Evolutionary conservation across 306 rosid genomes (phyloP).

Genomic region (Prunus fruticosa): DNA sequence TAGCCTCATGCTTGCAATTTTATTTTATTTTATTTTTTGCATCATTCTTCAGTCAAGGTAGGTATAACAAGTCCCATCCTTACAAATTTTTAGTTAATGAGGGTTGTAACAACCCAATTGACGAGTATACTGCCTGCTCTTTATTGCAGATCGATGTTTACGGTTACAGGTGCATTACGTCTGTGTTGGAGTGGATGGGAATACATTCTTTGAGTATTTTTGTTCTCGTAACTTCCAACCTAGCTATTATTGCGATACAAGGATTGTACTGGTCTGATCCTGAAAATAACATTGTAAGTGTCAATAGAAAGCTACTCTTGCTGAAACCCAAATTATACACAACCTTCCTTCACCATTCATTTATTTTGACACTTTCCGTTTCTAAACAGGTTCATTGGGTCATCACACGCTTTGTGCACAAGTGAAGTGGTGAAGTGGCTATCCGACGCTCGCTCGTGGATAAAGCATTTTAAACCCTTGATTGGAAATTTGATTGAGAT

Average conservation of each 20-base stretch:
- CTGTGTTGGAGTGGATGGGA: conserved; percentile 85
- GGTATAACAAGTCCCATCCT: not conserved
- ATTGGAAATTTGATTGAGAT: not conserved
- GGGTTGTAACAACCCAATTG: not conserved
- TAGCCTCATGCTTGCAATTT: not conserved
- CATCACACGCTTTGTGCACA: conserved; percentile 41
- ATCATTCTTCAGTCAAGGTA: not conserved
- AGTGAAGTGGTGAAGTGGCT: conserved; percentile 28
- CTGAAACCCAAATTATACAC: not conserved
- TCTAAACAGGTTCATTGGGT: conserved; percentile 67
- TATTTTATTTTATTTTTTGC: not conserved
- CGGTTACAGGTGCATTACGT: conserved; percentile 53
- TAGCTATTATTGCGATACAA: conserved; percentile 60
- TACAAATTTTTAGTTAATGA: not conserved
- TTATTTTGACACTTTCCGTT: conserved; percentile 13
- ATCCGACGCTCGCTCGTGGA: not conserved
- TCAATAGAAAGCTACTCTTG: not conserved
- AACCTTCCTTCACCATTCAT: not conserved
- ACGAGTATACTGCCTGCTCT: conserved; percentile 11
- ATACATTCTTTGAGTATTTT: conserved; percentile 72
- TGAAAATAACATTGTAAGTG: conserved; percentile 69
- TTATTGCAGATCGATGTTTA: conserved; percentile 68
- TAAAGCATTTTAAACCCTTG: no score
- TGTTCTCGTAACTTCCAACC: conserved; percentile 67
- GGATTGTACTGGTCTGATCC: conserved; percentile 71